Conservation (phyloP, 176 grass and related monocot species). For the Lolium perenne region DNA sequence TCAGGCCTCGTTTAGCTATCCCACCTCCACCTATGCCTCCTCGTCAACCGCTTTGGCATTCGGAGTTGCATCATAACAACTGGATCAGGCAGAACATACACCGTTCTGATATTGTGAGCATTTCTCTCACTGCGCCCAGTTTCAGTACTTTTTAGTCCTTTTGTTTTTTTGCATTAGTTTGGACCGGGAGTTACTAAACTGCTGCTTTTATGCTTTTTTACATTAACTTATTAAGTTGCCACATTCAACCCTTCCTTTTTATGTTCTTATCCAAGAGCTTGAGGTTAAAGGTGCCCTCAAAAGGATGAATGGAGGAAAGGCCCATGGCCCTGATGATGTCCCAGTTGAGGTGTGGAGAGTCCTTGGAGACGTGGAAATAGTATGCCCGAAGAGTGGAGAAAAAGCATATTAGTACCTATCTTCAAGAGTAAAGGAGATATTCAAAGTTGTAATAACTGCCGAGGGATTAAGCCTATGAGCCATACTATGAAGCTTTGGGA, state of each 20-base stretch:
- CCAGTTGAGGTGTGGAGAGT: too few species aligned
- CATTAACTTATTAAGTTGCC: not conserved
- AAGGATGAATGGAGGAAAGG: too few species aligned
- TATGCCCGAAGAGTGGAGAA: too few species aligned
- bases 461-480: too few species aligned
- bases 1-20: constrained; percentile 57
- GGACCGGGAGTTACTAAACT: not conserved
- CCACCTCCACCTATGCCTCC: constrained; percentile 85
- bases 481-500: too few species aligned
- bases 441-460: too few species aligned
- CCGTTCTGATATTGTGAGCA: constrained; percentile 82
- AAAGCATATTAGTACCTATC: too few species aligned
- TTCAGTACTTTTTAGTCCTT: not conserved
- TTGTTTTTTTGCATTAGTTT: not conserved
- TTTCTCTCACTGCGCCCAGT: constrained; percentile 21
- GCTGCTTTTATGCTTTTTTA: not conserved
- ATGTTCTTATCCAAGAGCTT: not conserved
- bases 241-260: not conserved
- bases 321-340: too few species aligned
- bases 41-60: constrained; percentile 73
- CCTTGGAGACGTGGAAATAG: too few species aligned
- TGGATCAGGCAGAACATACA: constrained; percentile 90
- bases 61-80: constrained; percentile 75
- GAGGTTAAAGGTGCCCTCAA: too few species aligned
- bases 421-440: too few species aligned